phyloP scores from a whole-genome alignment of 2,329 filamentous ascomycete genomes.

The Verticillium albo-atrum region DNA sequence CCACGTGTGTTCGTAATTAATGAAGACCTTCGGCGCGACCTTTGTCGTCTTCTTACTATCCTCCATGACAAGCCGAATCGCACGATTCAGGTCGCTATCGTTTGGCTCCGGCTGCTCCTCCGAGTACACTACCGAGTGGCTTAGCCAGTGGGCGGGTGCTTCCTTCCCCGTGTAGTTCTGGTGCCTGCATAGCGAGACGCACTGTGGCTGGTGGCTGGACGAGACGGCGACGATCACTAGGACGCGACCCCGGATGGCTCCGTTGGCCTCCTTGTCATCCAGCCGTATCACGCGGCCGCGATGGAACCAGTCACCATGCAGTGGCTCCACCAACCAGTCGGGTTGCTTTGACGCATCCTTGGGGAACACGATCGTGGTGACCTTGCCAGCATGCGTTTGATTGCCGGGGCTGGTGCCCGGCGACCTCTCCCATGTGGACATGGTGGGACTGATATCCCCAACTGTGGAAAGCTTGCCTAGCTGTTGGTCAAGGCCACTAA shows the following conservation, averaged over 20 bases:
- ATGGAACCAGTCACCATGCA: conserved; percentile 7
- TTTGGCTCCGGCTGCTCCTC: neutral
- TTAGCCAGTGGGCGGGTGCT: neutral
- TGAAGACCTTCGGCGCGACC: neutral
- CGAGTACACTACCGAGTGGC: neutral
- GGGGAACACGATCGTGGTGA: too few relatives aligned
- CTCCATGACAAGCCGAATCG: neutral
- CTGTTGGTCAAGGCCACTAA: too few relatives aligned
- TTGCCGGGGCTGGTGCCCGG: too few relatives aligned
- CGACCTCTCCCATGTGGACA: too few relatives aligned
- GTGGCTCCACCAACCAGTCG: neutral
- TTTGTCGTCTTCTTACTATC: neutral
- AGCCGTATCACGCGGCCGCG: neutral
- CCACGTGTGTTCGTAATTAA: neutral
- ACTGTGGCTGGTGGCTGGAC: neutral
- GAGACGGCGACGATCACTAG: neutral
- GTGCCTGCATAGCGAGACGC: neutral
- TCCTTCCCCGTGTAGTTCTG: neutral
- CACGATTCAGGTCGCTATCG: neutral
- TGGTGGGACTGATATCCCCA: too few relatives aligned
- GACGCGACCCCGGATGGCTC: neutral
- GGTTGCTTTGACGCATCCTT: too few relatives aligned
- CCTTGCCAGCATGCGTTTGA: too few relatives aligned
- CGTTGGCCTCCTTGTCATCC: neutral
- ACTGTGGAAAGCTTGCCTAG: too few relatives aligned